Evolutionary conservation across 148 eudicot genomes (phyloP), one percentile per base, ranked within the genome.

Genomic region (Amaranthus hypochondriacus): DNA sequence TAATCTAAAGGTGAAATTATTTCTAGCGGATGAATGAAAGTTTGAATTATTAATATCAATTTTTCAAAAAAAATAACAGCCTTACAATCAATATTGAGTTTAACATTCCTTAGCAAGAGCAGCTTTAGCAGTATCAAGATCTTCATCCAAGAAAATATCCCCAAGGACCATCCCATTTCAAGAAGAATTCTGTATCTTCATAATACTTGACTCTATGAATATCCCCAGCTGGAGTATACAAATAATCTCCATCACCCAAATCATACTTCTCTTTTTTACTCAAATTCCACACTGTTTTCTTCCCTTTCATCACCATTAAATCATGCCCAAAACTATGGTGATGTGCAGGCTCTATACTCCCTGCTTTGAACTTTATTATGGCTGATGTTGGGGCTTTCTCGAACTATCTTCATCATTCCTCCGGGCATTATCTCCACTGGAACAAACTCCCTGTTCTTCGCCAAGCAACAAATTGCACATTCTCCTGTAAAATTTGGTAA

Each of bases 131-230:
- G 92, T 76, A 15, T 71, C 89, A 71, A 93, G 66, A 67, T 93
- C 98, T 69, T 93, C 98, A 78, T 93, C 98, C 71, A 93, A 49
- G 39, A 89, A 61, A 46, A 93, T 78, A 80, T 93, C 98, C 98
- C 97, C 98, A 93, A 59, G 84, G 87, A 8, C 97, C 98, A 81
- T 93, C 98, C 98, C 98, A 93, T 87, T 78, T 89, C 15, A 93
- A 86, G 73, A 93, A 93, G 51, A 93, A 93, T 89, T 93, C 97
- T 0, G 98, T 93, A 78, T 93, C 97, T 67, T 93, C 98, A 21
- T 78, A 79, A 72, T 93, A 93, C 84, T 88, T 91, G 2, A 93
- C 97, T 1, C 98, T 74, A 62, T 93, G 98, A 60, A 91, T 85
- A 83, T 93, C 98, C 4, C 95, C 95, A 0, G 87, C 92, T 0